Conservation (phyloP, 2,329 filamentous ascomycete species). For the Colletotrichum godetiae region DNA sequence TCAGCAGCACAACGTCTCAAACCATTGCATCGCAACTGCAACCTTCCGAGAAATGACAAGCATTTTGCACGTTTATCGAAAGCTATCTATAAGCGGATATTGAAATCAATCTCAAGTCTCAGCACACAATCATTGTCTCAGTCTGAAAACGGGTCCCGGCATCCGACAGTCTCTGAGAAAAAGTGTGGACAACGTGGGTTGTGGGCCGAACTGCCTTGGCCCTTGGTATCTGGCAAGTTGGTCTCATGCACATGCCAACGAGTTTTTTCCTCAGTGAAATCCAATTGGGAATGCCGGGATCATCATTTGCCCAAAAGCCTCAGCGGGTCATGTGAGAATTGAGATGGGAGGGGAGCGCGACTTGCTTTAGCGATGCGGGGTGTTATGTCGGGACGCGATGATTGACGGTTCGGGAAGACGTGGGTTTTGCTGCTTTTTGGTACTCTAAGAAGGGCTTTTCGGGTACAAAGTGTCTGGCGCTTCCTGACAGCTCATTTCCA, state of each 20-base stretch:
- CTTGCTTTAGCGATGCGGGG: slow-evolving; percentile 34
- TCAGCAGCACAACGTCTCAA: not conserved
- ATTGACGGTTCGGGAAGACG: slow-evolving; percentile 14
- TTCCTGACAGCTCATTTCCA: slow-evolving; percentile 26
- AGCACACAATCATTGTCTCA: slow-evolving; percentile 27
- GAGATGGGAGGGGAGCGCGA: slow-evolving; percentile 21
- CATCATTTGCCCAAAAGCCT: slow-evolving; percentile 19
- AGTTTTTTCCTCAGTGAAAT: not conserved
- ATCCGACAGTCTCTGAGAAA: not conserved
- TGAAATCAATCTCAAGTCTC: slow-evolving; percentile 1
- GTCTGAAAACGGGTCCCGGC: slow-evolving; percentile 30
- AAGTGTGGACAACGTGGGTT: slow-evolving; percentile 2
- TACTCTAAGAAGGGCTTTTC: not conserved
- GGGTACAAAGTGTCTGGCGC: not conserved
- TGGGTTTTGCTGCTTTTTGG: not conserved
- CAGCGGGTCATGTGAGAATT: slow-evolving; percentile 26
- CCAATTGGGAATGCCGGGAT: slow-evolving; percentile 30
- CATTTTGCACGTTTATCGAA: not conserved
- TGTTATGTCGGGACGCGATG: slow-evolving; percentile 17
- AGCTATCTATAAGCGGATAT: not conserved
- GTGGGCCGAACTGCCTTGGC: slow-evolving; percentile 1
- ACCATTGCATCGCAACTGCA: not conserved
- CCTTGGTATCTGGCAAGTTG: not conserved
- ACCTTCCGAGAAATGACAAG: not conserved
- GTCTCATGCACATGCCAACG: not conserved